A percentile compares a stretch with the other conserved stretches of the same genome.
Conservation (phyloP, 768 basidiomycete genomes). For the Piloderma croceum region DNA sequence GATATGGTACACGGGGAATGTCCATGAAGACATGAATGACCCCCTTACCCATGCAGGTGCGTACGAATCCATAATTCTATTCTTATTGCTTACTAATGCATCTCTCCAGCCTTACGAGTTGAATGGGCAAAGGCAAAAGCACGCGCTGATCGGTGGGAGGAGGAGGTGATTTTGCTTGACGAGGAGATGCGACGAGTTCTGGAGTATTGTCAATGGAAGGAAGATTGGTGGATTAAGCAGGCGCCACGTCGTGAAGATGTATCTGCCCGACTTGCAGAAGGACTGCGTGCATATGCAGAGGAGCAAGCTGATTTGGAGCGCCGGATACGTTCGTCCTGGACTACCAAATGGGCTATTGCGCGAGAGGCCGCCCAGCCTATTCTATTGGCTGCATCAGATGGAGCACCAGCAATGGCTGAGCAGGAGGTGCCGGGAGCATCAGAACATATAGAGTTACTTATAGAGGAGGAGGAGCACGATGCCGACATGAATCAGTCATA, state of each 20-base stretch:
- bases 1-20: slow-evolving; percentile 22
- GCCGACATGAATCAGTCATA: too few species aligned
- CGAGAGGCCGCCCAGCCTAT: neutral
- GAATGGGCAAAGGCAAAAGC: slow-evolving; percentile 29
- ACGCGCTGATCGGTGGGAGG: slow-evolving; percentile 27
- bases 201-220: slow-evolving; percentile 14
- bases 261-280: neutral
- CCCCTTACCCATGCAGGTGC: slow-evolving; percentile 6
- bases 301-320: neutral
- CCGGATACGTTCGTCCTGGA: neutral
- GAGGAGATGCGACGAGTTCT: slow-evolving; percentile 31
- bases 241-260: neutral
- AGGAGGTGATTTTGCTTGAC: slow-evolving; percentile 28
- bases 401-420: too few species aligned
- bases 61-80: slow-evolving; percentile 1
- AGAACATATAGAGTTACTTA: too few species aligned
- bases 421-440: too few species aligned
- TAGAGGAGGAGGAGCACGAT: too few species aligned
- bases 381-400: neutral
- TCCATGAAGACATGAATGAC: slow-evolving; percentile 4
- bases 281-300: neutral
- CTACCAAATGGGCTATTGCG: neutral
- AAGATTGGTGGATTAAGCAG: slow-evolving; percentile 11
- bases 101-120: slow-evolving; percentile 19
- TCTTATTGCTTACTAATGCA: neutral